Conservation (phyloP, 805 yeast genomes). For the Candida easanensis region DNA sequence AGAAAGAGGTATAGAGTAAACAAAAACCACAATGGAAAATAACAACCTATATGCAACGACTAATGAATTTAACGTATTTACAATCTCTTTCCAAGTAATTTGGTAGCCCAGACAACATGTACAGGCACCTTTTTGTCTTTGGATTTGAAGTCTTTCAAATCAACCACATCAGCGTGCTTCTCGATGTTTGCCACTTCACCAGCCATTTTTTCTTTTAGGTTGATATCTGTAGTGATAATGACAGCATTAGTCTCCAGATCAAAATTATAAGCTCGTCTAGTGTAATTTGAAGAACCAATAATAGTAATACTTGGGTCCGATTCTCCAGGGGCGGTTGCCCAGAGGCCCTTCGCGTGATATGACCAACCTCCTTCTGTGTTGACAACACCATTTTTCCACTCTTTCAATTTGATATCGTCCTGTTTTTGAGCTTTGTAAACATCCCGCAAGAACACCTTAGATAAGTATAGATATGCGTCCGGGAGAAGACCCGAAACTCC, state of each 20-base stretch:
- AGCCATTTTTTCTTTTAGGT: slow-evolving; percentile 54
- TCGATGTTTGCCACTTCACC: slow-evolving; percentile 62
- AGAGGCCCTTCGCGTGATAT: slow-evolving; percentile 94
- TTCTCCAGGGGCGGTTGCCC: slow-evolving; percentile 67
- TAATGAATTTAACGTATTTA: slow-evolving; percentile 21
- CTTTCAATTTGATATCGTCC: slow-evolving; percentile 53
- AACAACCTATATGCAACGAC: too few relatives aligned
- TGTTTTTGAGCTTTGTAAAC: slow-evolving; percentile 42
- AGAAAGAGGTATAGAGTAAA: not conserved
- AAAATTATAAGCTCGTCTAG: slow-evolving; percentile 80
- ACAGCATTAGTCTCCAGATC: slow-evolving; percentile 90
- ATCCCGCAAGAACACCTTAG: slow-evolving; percentile 61
- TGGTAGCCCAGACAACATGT: slow-evolving; percentile 68
- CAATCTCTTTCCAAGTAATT: slow-evolving; percentile 54
- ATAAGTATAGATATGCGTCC: slow-evolving; percentile 77
- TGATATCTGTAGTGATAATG: slow-evolving; percentile 64
- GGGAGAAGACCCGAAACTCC: slow-evolving; percentile 85
- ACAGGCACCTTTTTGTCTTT: slow-evolving; percentile 60
- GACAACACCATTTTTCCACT: slow-evolving; percentile 87
- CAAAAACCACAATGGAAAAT: too few relatives aligned
- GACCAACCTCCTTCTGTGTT: slow-evolving; percentile 90
- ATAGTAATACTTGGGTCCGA: slow-evolving; percentile 67
- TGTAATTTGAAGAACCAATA: slow-evolving; percentile 91
- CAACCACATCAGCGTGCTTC: slow-evolving; percentile 49
- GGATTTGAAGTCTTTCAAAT: slow-evolving; percentile 57